Base-by-base conservation (phyloP, 352 stramenopile genomes). In the Elongisporangium prolatum region DNA sequence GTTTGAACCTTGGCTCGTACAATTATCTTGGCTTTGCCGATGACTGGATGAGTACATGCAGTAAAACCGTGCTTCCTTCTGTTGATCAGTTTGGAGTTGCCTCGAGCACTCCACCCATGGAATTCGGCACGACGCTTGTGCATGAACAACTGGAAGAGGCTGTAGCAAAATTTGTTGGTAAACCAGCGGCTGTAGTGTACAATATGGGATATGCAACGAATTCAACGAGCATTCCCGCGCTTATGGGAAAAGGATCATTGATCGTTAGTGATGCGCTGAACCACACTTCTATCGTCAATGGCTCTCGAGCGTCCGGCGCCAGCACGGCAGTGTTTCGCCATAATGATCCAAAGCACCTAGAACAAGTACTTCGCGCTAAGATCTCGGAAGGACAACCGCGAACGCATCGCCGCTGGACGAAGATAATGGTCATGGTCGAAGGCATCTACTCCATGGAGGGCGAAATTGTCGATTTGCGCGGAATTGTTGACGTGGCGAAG, bases 121-220 rank as follows among this genome's bases (percentile, higher is more conserved):
- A 79, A 34, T 77, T 64, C 49, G 71, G 71, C 40, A 95, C 86
- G 10, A 89, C 84, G 6, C 49, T 61, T 13, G 61, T 97, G 20
- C 95, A 98, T 71, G 40, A 67, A 13, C 68, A 97, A 50, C 70
- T 99, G 3, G 96, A 99, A 65, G 5, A 67, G 9, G 64, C 80
- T 11, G 84, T 99, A 0, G 88, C 95, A 0, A 51, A 71, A 10
- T 99, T 98, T 64, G 58, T 98, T 9, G 86, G 91, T 50, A 98
- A 98, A 68, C 89, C 98, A 21, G 94, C 93, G 22, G 89, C 90
- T 5, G 71, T 99, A 21, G 90, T 97, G 20, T 93, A 98, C 61
- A 98, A 98, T 69, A 98, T 98, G 93, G 97, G 97, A 22, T 99
- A 98, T 68, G 97, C 91, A 55, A 98, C 96, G 52, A 99, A 99